Base-by-base conservation (phyloP, 2,329 filamentous ascomycete genomes). In the Albifimbria verrucaria region DNA sequence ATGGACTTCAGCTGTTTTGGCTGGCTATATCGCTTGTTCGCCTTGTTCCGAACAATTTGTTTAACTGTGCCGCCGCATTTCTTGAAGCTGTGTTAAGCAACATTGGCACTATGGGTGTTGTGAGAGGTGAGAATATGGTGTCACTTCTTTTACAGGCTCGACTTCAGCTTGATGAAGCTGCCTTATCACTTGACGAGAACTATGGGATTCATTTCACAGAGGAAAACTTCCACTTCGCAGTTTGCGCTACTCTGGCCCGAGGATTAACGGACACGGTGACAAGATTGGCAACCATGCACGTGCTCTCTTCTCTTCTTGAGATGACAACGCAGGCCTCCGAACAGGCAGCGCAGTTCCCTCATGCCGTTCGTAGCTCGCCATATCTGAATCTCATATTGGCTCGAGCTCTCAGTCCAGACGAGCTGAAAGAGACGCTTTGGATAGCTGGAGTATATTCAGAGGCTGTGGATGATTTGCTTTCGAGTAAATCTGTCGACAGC, bases 1-100 rank as follows among this genome's bases (percentile, higher is more conserved):
- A 89, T 61, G 83, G 85, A 0, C 70, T 87, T 28, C 86, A 89
- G 61, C 73, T 89, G 6, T 89, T 89, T 65, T 89, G 86, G 86
- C 73, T 89, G 28, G 85, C 84, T 10, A 81, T 88, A 58, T 87
- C 85, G 2, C 73, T 89, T 1, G 74, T 88, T 22, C 78, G 86
- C 7, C 77, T 88, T 3, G 82, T 87, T 17, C 85, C 86, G 3
- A 72, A 79, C 6, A 72, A 70, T 39, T 74, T 88, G 1, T 88
- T 88, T 70, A 88, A 86, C 65, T 86, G 82, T 63, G 79, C 85
- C 4, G 84, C 84, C 1, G 75, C 80, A 25, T 85, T 89, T 52
- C 72, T 89, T 1, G 84, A 88, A 59, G 79, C 85, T 3, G 81
- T 88, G 1, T 64, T 88, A 42, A 78, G 76, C 44, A 88, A 88